Base-by-base conservation (phyloP, 768 basidiomycete genomes). In the Phlegmacium glaucopus region DNA sequence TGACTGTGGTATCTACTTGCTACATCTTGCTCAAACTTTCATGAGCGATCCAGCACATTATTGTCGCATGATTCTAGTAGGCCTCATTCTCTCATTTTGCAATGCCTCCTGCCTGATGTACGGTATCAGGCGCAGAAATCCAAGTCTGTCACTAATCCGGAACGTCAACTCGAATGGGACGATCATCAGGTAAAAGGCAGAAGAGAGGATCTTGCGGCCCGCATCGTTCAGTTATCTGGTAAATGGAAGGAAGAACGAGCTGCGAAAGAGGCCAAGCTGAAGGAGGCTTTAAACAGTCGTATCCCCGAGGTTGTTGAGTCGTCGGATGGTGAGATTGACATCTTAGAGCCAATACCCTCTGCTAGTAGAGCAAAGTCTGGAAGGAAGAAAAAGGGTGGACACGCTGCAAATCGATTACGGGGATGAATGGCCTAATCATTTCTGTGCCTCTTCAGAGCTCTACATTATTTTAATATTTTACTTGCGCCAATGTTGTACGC, bases 1-100 rank as follows among this genome's bases (percentile, higher is more conserved):
- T 59, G 94, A 97, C 63, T 99, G 96, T 55, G 96, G 96, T 6
- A 62, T 96, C 25, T 99, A 90, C 63, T 74, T 98, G 10, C 71
- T 98, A 9, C 93, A 98, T 59, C 91, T 91, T 42, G 87, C 85
- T 7, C 72, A 83, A 55, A 80, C 79, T 0, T 90, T 98, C 60
- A 79, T 96, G 65, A 67, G 61, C 7, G 67, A 86, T 44, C 87
- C 91, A 0, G 58, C 63, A 0, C 60, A 66, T 13, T 79, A 83
- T 48, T 69, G 73, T 44, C 53, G 71, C 8, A 65, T 75, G 27
- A 84, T 90, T 39, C 59, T 72, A 50, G 76, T 76, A 56, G 26
- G 67, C 22, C 22, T 61, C 26, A 18, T 48, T 44, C 29, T 30
- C 40, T 42, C 29, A 15, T 36, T 18, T 36, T 10, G 29, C n/a